Evolutionary conservation across 208 protist species (phyloP).

Genomic region (Acanthamoeba sp.): DNA sequence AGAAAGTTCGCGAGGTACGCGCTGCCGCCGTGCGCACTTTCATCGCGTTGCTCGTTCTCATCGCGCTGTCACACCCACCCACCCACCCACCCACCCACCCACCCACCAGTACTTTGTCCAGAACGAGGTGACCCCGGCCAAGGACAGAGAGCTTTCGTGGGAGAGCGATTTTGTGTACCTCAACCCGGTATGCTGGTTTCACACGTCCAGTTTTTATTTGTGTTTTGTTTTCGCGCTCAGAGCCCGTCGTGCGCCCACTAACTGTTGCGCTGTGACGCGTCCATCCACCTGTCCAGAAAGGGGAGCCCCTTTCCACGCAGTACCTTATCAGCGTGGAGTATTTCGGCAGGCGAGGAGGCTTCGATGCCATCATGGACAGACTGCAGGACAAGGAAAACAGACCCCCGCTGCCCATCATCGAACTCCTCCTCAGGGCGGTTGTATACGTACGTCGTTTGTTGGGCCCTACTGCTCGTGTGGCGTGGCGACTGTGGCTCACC

Average conservation of each 20-base stretch:
- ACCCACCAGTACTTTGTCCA: neutral
- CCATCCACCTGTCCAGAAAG: slow-evolving; percentile 75
- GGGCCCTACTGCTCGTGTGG: neutral
- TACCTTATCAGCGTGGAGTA: slow-evolving; percentile 76
- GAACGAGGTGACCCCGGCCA: neutral
- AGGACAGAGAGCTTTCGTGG: slow-evolving; percentile 19
- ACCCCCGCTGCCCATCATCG: slow-evolving; percentile 26
- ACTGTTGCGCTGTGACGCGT: too few relatives aligned
- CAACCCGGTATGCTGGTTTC: neutral
- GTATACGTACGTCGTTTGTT: slow-evolving; percentile 23
- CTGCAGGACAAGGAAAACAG: slow-evolving; percentile 55
- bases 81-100: neutral
- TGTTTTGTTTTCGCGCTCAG: too few relatives aligned
- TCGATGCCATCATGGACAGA: slow-evolving; percentile 72
- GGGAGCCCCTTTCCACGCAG: slow-evolving; percentile 12
- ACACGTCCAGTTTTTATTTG: too few relatives aligned
- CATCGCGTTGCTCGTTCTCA: too few relatives aligned
- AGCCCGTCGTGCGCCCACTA: too few relatives aligned
- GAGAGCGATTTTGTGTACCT: slow-evolving; percentile 25
- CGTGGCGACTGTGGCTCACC: neutral
- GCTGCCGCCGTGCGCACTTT: neutral
- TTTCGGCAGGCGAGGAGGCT: slow-evolving; percentile 73
- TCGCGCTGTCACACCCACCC: too few relatives aligned
- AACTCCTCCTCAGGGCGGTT: slow-evolving; percentile 25
- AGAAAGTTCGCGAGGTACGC: slow-evolving; percentile 35